These are phyloP conservation scores for Mollisia scopiformis DNA, from an alignment of 2,329 filamentous ascomycete species.

Conservation along the genomic window DNA sequence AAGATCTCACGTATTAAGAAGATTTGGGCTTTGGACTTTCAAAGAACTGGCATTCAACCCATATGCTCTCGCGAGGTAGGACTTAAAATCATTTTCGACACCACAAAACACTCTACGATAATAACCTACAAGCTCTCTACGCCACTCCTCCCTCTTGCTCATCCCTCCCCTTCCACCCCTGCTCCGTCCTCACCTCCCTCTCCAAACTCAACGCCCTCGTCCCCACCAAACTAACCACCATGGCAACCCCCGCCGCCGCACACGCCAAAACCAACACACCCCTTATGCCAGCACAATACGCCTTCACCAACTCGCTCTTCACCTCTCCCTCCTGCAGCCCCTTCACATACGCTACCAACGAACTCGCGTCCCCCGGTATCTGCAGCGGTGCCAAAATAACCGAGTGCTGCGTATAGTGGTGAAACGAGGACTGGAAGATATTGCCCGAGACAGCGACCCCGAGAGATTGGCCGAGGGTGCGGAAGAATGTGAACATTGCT, in stretches of 20 bases:
- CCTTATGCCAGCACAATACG: slow-evolving; percentile 4
- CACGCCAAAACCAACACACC: slow-evolving; percentile 27
- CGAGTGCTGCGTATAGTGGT: background rate
- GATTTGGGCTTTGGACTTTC: no score
- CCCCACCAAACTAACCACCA: slow-evolving; percentile 41
- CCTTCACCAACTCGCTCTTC: background rate
- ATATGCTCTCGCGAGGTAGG: no score
- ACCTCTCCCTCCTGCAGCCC: background rate
- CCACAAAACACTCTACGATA: no score
- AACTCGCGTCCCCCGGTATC: background rate
- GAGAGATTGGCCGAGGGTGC: background rate
- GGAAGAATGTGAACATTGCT: background rate
- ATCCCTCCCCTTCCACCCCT: slow-evolving; percentile 7
- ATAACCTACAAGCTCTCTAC: no score
- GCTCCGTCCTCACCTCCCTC: slow-evolving; percentile 19
- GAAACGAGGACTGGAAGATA: background rate
- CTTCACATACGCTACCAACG: background rate
- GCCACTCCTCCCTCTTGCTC: background rate
- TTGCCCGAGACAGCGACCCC: background rate
- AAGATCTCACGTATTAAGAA: no score
- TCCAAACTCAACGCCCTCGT: slow-evolving; percentile 41
- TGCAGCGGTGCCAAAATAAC: background rate
- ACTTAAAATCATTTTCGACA: no score
- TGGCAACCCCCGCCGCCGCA: slow-evolving; percentile 17
- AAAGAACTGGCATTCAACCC: no score